Base-by-base conservation (phyloP, 2,329 filamentous ascomycete genomes). In the Phaeosphaeria sp. region DNA sequence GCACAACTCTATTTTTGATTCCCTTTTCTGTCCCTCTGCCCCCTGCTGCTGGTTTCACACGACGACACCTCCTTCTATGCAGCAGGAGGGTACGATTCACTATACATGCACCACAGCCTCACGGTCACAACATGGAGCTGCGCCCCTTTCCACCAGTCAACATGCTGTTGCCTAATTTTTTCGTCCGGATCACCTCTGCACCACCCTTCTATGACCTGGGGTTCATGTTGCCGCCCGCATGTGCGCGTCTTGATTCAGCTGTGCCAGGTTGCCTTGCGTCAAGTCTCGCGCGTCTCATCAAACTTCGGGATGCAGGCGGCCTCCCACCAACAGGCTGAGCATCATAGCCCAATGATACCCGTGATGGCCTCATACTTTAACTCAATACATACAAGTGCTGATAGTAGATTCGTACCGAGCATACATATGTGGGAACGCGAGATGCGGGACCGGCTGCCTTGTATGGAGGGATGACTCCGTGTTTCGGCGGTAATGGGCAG, bases 401-500 rank as follows among this genome's bases (percentile, higher is more conserved):
- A 40, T 20, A 57, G 80, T 82, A 50, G 57, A 48, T 20, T 57
- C 49, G 50, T 21, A 49, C 42, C 33, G n/a, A 47, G 21, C 54
- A 54, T 58, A 13, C 30, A 51, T 45, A 30, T 55, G 55, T 63
- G 57, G 62, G 25, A 60, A 45, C 43, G 55, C n/a, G 44, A 44
- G 43, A 49, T 39, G 63, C 63, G 64, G 63, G 63, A 58, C 57
- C 56, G 53, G 65, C 55, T 68, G 67, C 65, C 67, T 69, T 61
- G 59, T 7, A 49, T 56, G 47, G 20, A 18, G 36, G 39, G 49
- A 61, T 57, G 61, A 59, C 56, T 58, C 50, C 56, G 22, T 48
- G 25, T 47, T 17, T 49, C 30, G 33, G 30, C 27, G 46, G 27
- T 54, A 46, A 51, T 51, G 49, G 51, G 54, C 52, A 45, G 57